phyloP scores from a whole-genome alignment of 2,329 filamentous ascomycete genomes.

The Amphichorda felina region DNA sequence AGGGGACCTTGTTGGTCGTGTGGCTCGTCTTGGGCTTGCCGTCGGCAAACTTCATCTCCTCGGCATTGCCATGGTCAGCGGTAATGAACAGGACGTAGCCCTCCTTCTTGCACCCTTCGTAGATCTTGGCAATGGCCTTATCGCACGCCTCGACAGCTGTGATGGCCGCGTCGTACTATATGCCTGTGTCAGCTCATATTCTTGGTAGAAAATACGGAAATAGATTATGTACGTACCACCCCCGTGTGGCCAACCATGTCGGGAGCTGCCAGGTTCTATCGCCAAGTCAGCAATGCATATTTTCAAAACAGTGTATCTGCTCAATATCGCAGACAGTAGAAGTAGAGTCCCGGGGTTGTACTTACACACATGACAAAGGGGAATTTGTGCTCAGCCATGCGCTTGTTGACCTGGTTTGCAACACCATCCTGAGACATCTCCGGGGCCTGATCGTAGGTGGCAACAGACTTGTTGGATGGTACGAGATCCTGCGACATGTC shows the following conservation, averaged over 20 bases:
- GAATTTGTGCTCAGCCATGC: conserved; percentile 73
- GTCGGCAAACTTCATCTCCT: conserved; percentile 96
- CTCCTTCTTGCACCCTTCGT: conserved; percentile 86
- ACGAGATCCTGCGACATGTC: conserved; percentile 73
- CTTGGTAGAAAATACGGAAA: no score
- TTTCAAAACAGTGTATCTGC: no score
- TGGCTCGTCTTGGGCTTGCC: conserved; percentile 53
- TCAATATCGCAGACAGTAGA: not conserved
- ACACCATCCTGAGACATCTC: conserved; percentile 93
- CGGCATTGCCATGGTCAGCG: conserved; percentile 92
- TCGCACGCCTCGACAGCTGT: conserved; percentile 78
- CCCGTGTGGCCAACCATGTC: conserved; percentile 99
- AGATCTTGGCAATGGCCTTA: conserved; percentile 84
- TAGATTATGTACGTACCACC: conserved; percentile 31
- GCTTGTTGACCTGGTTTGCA: conserved; percentile 79
- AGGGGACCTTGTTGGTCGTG: conserved; percentile 94
- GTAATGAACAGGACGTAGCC: conserved; percentile 93
- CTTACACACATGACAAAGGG: conserved; percentile 72
- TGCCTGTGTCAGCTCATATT: not conserved
- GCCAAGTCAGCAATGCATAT: no score
- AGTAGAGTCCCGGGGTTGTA: not conserved
- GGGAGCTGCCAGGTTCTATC: conserved; percentile 90
- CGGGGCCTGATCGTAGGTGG: conserved; percentile 89
- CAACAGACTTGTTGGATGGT: conserved; percentile 76
- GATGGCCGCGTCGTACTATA: conserved; percentile 74